Base-by-base conservation (phyloP, 2,329 filamentous ascomycete genomes). In the Ophiosphaerella herpotricha region DNA sequence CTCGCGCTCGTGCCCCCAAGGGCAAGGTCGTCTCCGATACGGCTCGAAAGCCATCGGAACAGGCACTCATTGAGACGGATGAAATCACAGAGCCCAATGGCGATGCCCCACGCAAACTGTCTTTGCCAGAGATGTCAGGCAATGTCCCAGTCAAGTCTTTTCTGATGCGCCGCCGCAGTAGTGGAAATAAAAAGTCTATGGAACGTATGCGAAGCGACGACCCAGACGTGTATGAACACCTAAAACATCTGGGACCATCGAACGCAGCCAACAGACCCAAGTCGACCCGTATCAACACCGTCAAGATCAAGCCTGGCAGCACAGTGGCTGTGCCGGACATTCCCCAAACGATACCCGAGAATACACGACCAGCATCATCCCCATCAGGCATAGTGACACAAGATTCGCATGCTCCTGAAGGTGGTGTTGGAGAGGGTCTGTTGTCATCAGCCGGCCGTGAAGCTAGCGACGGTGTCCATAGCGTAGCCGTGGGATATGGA, bases 1-100 rank as follows among this genome's bases (percentile, higher is more conserved):
- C 93, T 1, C 88, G 90, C 67, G 85, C 85, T 38, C 84, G 88
- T 48, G 82, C 85, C n/a, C 82, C 80, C 16, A 84, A 82, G 58
- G 78, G 77, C 38, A 78, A 78, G 45, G 75, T 85, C 34, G 70
- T 85, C 14, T 75, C 77, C 49, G 79, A 81, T 23, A 14, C 52
- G 5, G 26, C 55, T 23, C 61, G 61, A 37, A 64, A 60, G 41
- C 52, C 54, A 11, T 60, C 62, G 3, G 67, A 72, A 45, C 68
- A 40, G 47, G 51, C 34, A 7, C 52, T 64, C 29, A 46, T 57
- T 6, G 57, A 61, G 14, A 53, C 47, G 16, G 53, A 68, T 18
- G 55, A 50, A 39, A 58, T 58, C 7, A 52, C 52, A 11, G 61
- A 61, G 38, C 46, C 60, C 13, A 55, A 66, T 33, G 46, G 55